Base-by-base conservation (phyloP, 768 basidiomycete genomes). In the Gautieria morchelliformis region DNA sequence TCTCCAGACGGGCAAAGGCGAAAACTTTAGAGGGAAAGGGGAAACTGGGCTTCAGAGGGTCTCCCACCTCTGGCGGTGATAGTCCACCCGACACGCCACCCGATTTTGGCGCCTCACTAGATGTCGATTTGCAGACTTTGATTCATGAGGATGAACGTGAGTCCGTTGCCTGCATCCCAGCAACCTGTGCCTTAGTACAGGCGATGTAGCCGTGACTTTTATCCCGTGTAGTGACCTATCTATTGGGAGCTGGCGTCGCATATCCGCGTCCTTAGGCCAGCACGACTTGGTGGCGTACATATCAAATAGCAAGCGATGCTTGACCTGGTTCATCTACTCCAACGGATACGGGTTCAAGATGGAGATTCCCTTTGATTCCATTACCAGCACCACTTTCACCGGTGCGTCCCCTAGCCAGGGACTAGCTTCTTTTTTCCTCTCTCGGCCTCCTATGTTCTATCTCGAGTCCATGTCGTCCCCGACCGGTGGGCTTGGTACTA, bases 291-390 rank as follows among this genome's bases (percentile, higher is more conserved):
- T 91, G 35, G 85, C 87, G 1, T 92, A 90, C 68, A 73, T 86
- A 12, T 89, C 79, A 67, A 84, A 89, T 22, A 60, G 67, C 42
- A 85, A 80, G 62, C 81, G 77, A 42, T 82, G 78, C 64, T 71
- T 92, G 30, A 80, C 79, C 4, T 92, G 90, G 90, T 92, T 84
- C 68, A 84, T 92, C 56, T 80, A 82, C 42, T 85, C 85, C 6
- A 75, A 71, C 0, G 87, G 85, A 20, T 78, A 78, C 60, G 80
- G 85, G 19, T 91, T 90, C 76, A 91, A 91, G 69, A 92, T 92
- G 85, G 86, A 88, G 60, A 76, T 91, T 17, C 80, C 87, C 5
- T 89, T 86, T 69, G 74, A 80, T 56, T 75, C 69, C 59, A 83
- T 91, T 60, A 62, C 75, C 19, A 74, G 82, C 32, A 77, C 81